A percentile compares a stretch with the other conserved stretches of the same genome.
phyloP scores from a whole-genome alignment of 192 early-diverging fungal species.

The Mortierella claussenii region DNA sequence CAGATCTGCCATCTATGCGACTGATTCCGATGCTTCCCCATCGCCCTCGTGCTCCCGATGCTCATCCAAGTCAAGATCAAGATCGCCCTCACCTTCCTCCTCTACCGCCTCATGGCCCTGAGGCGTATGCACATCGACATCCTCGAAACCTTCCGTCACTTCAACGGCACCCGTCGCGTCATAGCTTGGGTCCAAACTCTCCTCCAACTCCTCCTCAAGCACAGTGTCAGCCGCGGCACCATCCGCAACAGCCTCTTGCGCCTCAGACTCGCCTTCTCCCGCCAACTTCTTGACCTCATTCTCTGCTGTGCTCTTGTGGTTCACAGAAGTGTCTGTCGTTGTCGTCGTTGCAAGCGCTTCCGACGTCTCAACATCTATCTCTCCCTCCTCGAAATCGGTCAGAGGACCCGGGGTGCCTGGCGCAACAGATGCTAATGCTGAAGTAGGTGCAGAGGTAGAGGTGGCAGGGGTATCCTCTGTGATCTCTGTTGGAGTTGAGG shows the following conservation, averaged over 20 bases:
- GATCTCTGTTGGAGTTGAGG: background rate
- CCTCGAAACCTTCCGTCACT: slow-evolving; percentile 24
- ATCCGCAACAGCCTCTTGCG: background rate
- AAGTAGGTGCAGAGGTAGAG: background rate
- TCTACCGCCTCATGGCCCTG: slow-evolving; percentile 14
- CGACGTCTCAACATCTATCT: slow-evolving; percentile 22
- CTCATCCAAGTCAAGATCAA: slow-evolving; percentile 37
- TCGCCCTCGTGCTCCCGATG: slow-evolving; percentile 26
- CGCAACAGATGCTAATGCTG: background rate
- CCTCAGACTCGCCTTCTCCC: background rate
- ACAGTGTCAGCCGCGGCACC: slow-evolving; percentile 5
- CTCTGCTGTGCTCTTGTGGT: no score
- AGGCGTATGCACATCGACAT: slow-evolving; percentile 39
- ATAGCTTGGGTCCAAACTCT: slow-evolving; percentile 16
- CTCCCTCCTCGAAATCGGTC: slow-evolving; percentile 32
- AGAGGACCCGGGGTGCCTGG: slow-evolving; percentile 24
- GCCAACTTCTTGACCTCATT: background rate
- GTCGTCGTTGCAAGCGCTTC: background rate
- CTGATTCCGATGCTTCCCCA: slow-evolving; percentile 15
- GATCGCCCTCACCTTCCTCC: slow-evolving; percentile 34
- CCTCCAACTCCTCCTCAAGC: slow-evolving; percentile 24
- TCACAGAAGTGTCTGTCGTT: no score
- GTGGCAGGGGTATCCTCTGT: background rate
- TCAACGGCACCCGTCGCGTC: slow-evolving; percentile 52
- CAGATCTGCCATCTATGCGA: no score